Conservation (phyloP, 176 grass and related monocot genomes). For the Bolboschoenus planiculmis region DNA sequence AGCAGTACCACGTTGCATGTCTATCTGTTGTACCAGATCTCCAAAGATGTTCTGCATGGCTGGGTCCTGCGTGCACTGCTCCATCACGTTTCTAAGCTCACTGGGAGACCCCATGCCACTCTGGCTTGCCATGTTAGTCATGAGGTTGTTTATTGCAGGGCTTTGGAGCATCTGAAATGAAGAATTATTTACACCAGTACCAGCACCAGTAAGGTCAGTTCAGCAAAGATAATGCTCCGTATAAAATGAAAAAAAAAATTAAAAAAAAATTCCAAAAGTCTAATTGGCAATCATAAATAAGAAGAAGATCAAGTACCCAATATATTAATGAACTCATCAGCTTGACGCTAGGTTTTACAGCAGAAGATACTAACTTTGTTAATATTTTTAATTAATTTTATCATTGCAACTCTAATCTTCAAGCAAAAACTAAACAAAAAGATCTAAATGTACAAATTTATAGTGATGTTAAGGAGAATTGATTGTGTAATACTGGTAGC, state of each 20-base stretch:
- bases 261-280: background rate
- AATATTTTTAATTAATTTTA: background rate
- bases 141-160: constrained; percentile 46
- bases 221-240: background rate
- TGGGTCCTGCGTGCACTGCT: constrained; percentile 55
- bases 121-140: constrained; percentile 60
- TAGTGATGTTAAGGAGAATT: background rate
- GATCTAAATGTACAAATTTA: too few species aligned
- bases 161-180: constrained; percentile 42
- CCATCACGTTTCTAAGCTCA: constrained; percentile 65
- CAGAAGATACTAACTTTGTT: background rate
- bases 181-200: background rate
- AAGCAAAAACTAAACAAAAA: background rate
- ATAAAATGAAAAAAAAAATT: background rate
- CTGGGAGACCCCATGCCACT: constrained; percentile 41
- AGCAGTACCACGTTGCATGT: constrained; percentile 45
- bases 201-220: background rate
- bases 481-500: background rate
- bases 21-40: constrained; percentile 61
- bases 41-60: constrained; percentile 52
- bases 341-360: background rate
- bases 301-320: background rate
- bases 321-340: background rate
- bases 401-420: background rate
- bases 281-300: background rate